Conservation (phyloP, 345 rosid genomes). For the Balakata baccata region DNA sequence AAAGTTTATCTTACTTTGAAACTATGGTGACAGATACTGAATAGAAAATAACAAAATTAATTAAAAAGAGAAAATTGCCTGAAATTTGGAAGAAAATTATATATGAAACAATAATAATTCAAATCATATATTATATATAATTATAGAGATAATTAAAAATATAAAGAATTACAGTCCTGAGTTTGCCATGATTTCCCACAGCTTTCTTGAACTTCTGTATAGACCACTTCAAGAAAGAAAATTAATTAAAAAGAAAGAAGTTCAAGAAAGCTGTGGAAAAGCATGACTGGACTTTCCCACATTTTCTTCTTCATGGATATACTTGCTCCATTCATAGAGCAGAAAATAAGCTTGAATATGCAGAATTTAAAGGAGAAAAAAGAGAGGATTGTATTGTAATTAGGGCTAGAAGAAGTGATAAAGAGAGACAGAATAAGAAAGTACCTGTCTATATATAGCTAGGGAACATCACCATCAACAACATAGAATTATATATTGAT, state of each 20-base stretch:
- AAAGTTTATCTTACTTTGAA: too few relatives aligned
- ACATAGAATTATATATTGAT: not conserved
- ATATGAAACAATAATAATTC: not conserved
- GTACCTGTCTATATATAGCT: not conserved
- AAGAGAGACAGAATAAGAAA: too few relatives aligned
- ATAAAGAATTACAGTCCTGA: conserved; percentile 14
- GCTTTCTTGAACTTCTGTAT: conserved; percentile 34
- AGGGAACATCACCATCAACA: not conserved
- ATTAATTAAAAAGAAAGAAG: conserved; percentile 22
- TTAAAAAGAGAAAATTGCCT: too few relatives aligned
- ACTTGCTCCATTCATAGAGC: not conserved
- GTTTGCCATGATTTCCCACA: conserved; percentile 36
- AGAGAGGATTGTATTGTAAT: too few relatives aligned
- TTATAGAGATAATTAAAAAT: not conserved
- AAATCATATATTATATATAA: not conserved
- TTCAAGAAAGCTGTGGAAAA: conserved; percentile 47
- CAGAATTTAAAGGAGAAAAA: not conserved
- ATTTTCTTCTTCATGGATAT: too few relatives aligned
- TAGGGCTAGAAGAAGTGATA: not conserved
- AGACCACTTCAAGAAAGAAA: not conserved
- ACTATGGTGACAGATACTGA: too few relatives aligned
- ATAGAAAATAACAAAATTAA: too few relatives aligned
- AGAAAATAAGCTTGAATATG: not conserved
- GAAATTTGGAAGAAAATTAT: too few relatives aligned
- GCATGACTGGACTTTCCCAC: conserved; percentile 29